phyloP scores from a whole-genome alignment of 176 grass and related monocot species.

The Cenchrus americanus region DNA sequence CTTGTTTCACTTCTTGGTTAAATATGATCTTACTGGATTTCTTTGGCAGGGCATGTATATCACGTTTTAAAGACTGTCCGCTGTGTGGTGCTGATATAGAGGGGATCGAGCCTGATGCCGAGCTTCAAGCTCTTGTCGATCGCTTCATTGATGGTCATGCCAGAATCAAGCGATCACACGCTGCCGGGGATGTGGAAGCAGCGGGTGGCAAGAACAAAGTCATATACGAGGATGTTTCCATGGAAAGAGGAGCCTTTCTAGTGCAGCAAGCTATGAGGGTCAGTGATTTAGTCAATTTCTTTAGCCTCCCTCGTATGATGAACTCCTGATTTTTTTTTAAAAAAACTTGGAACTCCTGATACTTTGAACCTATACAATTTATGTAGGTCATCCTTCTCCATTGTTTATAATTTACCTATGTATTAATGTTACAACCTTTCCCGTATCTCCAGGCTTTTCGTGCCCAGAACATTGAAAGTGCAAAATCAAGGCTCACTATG shows the following conservation, averaged over 20 bases:
- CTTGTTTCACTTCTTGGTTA: not conserved
- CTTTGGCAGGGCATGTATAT: constrained; percentile 77
- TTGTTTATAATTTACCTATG: not conserved
- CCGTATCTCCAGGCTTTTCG: constrained; percentile 70
- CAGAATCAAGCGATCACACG: constrained; percentile 78
- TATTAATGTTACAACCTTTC: not conserved
- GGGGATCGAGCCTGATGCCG: constrained; percentile 73
- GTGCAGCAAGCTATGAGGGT: constrained; percentile 99
- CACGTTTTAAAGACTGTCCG: constrained; percentile 85
- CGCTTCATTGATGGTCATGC: constrained; percentile 96
- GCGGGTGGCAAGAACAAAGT: constrained; percentile 61
- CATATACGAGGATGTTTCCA: constrained; percentile 97
- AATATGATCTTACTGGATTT: constrained; percentile 18
- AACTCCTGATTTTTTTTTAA: not conserved
- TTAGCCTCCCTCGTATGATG: not conserved
- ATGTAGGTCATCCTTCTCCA: not conserved
- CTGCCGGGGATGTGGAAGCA: constrained; percentile 46
- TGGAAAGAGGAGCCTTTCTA: constrained; percentile 92
- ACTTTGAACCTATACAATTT: constrained; percentile 1
- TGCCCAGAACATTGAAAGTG: constrained; percentile 78
- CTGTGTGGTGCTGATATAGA: constrained; percentile 93
- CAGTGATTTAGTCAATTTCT: constrained; percentile 27
- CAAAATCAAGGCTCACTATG: constrained; percentile 83
- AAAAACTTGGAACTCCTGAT: not conserved
- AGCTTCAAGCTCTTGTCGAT: constrained; percentile 80